Percentiles rank a stretch among this genome's conserved stretches.
Evolutionary conservation across 805 yeast species (phyloP).

Genomic region (Danielozyma ontarioensis): DNA sequence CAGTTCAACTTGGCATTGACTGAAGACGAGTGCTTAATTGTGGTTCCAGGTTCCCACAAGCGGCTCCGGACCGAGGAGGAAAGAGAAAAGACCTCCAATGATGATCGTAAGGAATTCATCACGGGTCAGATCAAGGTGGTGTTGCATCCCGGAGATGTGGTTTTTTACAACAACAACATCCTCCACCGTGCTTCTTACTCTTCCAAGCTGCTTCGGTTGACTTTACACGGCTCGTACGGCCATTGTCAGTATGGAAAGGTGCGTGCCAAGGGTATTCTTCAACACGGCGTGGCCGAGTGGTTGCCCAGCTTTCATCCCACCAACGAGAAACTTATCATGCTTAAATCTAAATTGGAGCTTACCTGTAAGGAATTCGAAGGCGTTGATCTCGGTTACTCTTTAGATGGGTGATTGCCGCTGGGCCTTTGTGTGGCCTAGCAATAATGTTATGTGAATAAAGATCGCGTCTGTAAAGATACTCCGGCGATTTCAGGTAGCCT

Average conservation of each 20-base stretch:
- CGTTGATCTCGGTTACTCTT: slow-evolving; percentile 31
- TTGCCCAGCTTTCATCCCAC: slow-evolving; percentile 28
- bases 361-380: slow-evolving; percentile 27
- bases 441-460: too few species aligned
- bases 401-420: slow-evolving; percentile 26
- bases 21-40: slow-evolving; percentile 42
- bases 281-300: slow-evolving; percentile 50
- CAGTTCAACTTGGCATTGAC: slow-evolving; percentile 49
- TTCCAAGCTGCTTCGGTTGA: slow-evolving; percentile 33
- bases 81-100: slow-evolving; percentile 32
- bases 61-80: slow-evolving; percentile 42
- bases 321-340: slow-evolving; percentile 21
- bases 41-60: slow-evolving; percentile 43
- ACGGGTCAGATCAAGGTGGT: slow-evolving; percentile 36
- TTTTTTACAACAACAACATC: slow-evolving; percentile 46
- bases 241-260: slow-evolving; percentile 34
- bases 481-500: too few species aligned
- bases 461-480: too few species aligned
- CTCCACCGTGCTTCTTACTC: slow-evolving; percentile 44
- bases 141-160: slow-evolving; percentile 46
- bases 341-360: slow-evolving; percentile 23
- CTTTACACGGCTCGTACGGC: slow-evolving; percentile 49
- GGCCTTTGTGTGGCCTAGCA: too few species aligned
- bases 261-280: slow-evolving; percentile 48
- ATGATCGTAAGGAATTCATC: slow-evolving; percentile 29